A percentile compares a stretch with the other conserved stretches of the same genome.
phyloP scores from a whole-genome alignment of 257 asterid genomes.

The Solanum neorickii region DNA sequence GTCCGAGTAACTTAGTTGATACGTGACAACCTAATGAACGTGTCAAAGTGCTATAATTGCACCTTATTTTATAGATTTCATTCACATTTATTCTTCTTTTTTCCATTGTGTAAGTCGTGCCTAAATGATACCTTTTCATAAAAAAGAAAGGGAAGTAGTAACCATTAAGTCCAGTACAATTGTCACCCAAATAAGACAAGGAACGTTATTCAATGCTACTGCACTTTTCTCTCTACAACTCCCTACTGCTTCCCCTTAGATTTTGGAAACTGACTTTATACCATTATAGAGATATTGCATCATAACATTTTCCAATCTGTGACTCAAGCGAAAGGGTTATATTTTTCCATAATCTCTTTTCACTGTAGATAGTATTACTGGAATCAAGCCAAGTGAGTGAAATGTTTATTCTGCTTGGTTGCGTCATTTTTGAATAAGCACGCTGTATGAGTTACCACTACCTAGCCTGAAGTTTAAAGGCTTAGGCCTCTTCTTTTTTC shows the following conservation, averaged over 20 bases:
- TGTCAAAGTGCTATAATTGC: not conserved
- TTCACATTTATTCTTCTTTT: not conserved
- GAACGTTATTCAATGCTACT: not conserved
- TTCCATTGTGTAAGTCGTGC: not conserved
- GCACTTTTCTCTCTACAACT: not conserved
- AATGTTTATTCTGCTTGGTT: not conserved
- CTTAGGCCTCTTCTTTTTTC: not conserved
- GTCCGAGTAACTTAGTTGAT: not conserved
- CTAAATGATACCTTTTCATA: not conserved
- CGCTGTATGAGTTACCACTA: not conserved
- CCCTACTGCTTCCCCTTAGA: not conserved
- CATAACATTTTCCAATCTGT: not conserved
- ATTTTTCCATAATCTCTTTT: not conserved
- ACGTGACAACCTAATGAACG: not conserved
- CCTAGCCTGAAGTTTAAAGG: not conserved
- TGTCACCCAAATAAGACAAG: not conserved
- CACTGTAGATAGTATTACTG: not conserved
- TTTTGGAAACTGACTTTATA: not conserved
- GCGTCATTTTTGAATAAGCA: not conserved
- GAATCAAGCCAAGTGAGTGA: not conserved
- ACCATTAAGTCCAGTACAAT: not conserved
- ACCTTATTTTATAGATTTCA: not conserved
- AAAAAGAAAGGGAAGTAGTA: not conserved
- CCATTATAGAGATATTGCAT: not conserved
- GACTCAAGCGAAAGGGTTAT: not conserved